phyloP scores from a whole-genome alignment of 768 basidiomycete species.

The Candolleomyces aberdarensis region DNA sequence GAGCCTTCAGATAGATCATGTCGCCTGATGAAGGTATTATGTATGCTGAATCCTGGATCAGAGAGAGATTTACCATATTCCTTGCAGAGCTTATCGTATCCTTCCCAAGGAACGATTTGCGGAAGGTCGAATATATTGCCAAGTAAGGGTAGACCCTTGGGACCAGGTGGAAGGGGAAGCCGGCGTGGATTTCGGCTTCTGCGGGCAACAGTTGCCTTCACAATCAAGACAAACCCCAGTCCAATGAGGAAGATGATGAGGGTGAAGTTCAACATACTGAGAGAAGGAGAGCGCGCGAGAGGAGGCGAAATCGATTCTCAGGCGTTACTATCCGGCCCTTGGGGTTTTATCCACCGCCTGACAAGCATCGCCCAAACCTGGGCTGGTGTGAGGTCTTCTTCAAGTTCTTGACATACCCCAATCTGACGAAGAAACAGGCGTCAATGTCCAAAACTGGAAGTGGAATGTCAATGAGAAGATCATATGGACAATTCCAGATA shows the following conservation, averaged over 20 bases:
- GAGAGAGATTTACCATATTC: constrained; percentile 8
- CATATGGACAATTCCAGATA: no score
- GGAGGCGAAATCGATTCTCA: no score
- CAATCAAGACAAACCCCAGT: not conserved
- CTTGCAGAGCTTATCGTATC: constrained; percentile 11
- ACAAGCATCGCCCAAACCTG: no score
- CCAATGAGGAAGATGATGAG: not conserved
- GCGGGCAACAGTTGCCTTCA: not conserved
- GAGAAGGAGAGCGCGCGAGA: no score
- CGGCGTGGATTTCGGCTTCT: not conserved
- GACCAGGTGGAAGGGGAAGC: constrained; percentile 14
- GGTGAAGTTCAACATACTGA: no score
- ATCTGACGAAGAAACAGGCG: no score
- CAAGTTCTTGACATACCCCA: no score
- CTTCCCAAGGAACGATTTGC: constrained; percentile 5
- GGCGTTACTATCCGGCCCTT: no score
- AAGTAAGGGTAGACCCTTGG: constrained; percentile 13
- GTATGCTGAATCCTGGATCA: not conserved
- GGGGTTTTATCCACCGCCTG: no score
- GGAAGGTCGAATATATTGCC: constrained; percentile 10
- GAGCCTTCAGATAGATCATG: constrained; percentile 4
- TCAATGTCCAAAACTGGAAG: no score
- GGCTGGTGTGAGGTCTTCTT: no score
- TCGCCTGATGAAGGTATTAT: not conserved
- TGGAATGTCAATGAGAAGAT: no score